A percentile compares a stretch with the other conserved stretches of the same genome.
phyloP scores from a whole-genome alignment of 371 early-diverging fungal species.

The Mucor indicus region DNA sequence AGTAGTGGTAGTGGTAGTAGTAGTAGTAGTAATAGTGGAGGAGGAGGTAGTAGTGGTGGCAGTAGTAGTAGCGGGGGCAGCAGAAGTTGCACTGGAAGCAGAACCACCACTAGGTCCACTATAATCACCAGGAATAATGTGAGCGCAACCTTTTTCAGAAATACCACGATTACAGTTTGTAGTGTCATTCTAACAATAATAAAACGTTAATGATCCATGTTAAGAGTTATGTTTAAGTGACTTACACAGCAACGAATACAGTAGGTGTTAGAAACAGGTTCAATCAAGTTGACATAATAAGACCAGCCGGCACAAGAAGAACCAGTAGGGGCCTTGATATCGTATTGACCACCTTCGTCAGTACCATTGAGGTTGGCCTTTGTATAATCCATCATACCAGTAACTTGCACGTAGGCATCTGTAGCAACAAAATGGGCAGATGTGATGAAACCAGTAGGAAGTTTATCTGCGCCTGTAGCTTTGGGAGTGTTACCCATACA shows the following conservation, averaged over 20 bases:
- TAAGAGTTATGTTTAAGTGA: neutral
- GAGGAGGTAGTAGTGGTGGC: constrained; percentile 2
- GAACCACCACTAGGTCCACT: constrained; percentile 33
- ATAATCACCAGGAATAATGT: constrained; percentile 54
- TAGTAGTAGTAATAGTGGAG: neutral
- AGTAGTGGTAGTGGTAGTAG: neutral
- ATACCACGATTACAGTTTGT: constrained; percentile 46
- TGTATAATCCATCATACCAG: constrained; percentile 53
- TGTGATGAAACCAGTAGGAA: constrained; percentile 50
- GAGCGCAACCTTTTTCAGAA: constrained; percentile 51
- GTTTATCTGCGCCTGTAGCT: constrained; percentile 39
- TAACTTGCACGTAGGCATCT: constrained; percentile 50
- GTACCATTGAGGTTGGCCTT: constrained; percentile 39
- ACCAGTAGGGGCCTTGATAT: constrained; percentile 47
- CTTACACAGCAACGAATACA: constrained; percentile 62
- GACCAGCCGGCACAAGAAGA: constrained; percentile 51
- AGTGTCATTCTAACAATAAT: constrained; percentile 22
- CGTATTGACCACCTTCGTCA: constrained; percentile 60
- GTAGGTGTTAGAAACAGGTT: constrained; percentile 47
- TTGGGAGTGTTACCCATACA: constrained; percentile 45
- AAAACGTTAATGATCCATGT: neutral
- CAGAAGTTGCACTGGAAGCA: constrained; percentile 2
- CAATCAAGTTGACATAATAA: constrained; percentile 54
- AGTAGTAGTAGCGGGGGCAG: constrained; percentile 1
- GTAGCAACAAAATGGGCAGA: constrained; percentile 48